phyloP scores from a whole-genome alignment of 2,329 filamentous ascomycete species.

The Cylindrodendrum hubeiense region DNA sequence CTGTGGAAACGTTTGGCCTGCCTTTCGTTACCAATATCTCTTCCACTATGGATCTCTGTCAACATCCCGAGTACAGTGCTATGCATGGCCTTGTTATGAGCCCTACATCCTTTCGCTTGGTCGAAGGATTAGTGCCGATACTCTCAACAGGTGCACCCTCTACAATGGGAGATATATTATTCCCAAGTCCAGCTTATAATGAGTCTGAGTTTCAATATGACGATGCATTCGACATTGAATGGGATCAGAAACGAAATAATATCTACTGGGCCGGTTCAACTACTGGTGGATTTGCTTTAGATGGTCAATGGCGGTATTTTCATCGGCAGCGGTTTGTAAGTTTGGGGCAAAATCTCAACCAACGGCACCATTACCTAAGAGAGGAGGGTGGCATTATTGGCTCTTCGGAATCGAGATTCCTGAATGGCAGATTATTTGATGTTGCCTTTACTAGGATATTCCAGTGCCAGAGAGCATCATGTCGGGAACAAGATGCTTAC shows the following conservation, averaged over 20 bases:
- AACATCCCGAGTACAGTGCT: conserved; percentile 56
- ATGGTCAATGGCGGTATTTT: conserved; percentile 53
- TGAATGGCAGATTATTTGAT: conserved; percentile 57
- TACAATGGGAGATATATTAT: conserved; percentile 64
- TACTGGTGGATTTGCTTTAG: conserved; percentile 59
- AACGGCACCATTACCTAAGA: conserved; percentile 47
- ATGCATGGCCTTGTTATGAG: conserved; percentile 60
- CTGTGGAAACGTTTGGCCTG: conserved; percentile 42
- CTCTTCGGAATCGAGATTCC: conserved; percentile 44
- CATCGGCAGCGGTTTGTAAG: conserved; percentile 63
- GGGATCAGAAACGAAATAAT: conserved; percentile 62
- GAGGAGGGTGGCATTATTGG: conserved; percentile 33
- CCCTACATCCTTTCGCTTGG: conserved; percentile 56
- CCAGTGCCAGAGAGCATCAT: conserved; percentile 56
- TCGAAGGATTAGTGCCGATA: conserved; percentile 58
- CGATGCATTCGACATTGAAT: conserved; percentile 54
- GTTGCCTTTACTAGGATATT: conserved; percentile 60
- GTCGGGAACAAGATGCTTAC: conserved; percentile 49
- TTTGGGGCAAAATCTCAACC: conserved; percentile 50
- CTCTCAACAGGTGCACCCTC: conserved; percentile 59
- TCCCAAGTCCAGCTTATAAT: conserved; percentile 64
- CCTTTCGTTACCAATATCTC: conserved; percentile 52
- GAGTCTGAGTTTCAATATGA: conserved; percentile 57
- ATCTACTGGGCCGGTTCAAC: conserved; percentile 71
- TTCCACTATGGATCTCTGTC: conserved; percentile 54